Evolutionary conservation across 305 asterid species (phyloP), one percentile per base, ranked within the genome.

Genomic region (Rubia occidens): DNA sequence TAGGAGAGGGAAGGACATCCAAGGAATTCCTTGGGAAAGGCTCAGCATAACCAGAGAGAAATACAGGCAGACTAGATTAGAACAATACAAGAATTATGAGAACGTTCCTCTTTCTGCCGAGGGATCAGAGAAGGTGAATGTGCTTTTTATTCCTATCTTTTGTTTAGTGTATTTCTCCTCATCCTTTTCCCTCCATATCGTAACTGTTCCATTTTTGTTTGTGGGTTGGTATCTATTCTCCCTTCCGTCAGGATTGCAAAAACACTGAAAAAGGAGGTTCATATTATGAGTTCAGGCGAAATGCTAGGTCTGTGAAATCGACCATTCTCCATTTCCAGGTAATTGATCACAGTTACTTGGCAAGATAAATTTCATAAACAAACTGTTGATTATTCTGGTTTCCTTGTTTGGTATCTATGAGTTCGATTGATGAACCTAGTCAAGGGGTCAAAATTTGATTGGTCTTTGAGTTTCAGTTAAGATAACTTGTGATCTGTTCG

Each of bases 1-100:
- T 40, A 83, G 96, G 77, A 77, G 71, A 74, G 96, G 97, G 15
- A 89, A 81, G 89, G 97, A 94, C 79, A 89, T 91, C 67, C 95
- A 91, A 78, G 97, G 97, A 55, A 89, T 91, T 79, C 98, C 95
- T 24, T 94, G 99, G 99, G 93, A 86, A 63, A 80, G 87, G 70
- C 93, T 89, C 76, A 85, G 82, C 85, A 82, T 87, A 72, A 87
- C 96, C 64, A 84, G 97, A 69, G 95, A 89, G 79, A 85, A 82
- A 72, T 94, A 87, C 71, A 78, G 96, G 77, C 82, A 84, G 78
- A 87, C 92, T 55, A 88, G 99, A 78, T 74, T 87, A 70, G 91
- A 86, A 59, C 89, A 85, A 74, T 90, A 90, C 74, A 86, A 85
- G 76, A 94, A 89, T 79, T 90, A 90, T 74, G 96, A 89, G 60